Percentiles rank a stretch among this genome's conserved stretches.
phyloP scores from a whole-genome alignment of 306 rosid species.

The Quercus gilva region DNA sequence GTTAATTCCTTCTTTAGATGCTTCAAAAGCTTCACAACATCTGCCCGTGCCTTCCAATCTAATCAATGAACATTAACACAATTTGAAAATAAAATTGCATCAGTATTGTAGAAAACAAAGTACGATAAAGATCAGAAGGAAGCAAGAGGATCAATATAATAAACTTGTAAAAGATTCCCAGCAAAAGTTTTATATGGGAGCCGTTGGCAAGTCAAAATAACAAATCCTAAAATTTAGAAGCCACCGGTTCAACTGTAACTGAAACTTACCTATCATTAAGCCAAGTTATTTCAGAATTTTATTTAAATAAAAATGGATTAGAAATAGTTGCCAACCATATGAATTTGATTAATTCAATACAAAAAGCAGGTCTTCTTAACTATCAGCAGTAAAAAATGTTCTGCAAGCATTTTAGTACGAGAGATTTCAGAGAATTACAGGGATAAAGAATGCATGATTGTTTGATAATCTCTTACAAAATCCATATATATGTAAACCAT shows the following conservation, averaged over 20 bases:
- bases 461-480: background rate
- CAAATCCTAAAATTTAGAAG: background rate
- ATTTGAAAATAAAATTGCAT: slow-evolving; percentile 9
- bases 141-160: background rate
- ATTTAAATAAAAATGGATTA: background rate
- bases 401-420: background rate
- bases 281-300: background rate
- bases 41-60: slow-evolving; percentile 97
- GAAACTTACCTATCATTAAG: background rate
- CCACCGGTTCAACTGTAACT: background rate
- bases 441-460: slow-evolving; percentile 5
- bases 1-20: slow-evolving; percentile 77
- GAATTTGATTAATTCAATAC: background rate
- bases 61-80: slow-evolving; percentile 22
- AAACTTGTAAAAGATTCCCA: background rate
- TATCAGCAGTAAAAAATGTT: background rate
- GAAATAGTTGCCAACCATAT: background rate
- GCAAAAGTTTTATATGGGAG: background rate
- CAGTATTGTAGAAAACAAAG: background rate
- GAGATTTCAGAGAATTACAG: background rate
- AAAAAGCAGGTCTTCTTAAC: background rate
- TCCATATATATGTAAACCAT: background rate
- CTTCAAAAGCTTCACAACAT: slow-evolving; percentile 84
- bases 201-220: background rate
- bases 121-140: background rate